Base-by-base conservation (phyloP, 179 eudicot genomes). In the Vitellaria paradoxa region DNA sequence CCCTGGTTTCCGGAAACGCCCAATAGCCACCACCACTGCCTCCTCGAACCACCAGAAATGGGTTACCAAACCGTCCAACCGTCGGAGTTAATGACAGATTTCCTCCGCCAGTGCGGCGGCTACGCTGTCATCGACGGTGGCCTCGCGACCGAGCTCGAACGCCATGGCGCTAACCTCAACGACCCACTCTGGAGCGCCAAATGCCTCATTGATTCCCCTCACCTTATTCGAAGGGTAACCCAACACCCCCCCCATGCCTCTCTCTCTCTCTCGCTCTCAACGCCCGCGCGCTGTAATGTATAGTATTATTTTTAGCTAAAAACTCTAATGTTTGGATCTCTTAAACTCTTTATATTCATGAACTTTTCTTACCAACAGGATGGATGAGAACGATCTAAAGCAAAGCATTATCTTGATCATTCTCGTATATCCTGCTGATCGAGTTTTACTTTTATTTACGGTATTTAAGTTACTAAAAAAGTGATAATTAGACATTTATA, bases 111-210 rank as follows among this genome's bases (percentile, higher is more conserved):
- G 59, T 87, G 89, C 82, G 97, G 97, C 74, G 97, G 97, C 59
- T 81, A 85, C 4, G 97, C 91, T 49, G 87, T 94, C 62, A 84
- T 94, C 13, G 98, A 94, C 85, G 98, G 98, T 57, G 99, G 99
- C 18, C 88, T 95, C 9, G 99, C 97, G 61, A 95, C 99, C 73
- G 97, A 95, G 83, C 87, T 95, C 5, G 97, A 95, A 83, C 88
- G 88, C n/a, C 88, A 91, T 61, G 97, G 99, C 55, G 97, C 97
- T 11, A 81, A 93, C 85, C 91, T 95, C 82, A 89, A 95, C 45
- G 97, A 95, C 75, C 97, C 99, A 66, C 90, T 93, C 20, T 95
- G 99, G 99, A 93, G 99, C 80, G 99, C 97, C 49, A 93, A 90
- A 78, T 95, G 97, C 72, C 97, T 95, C 77, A 73, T 93, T 76